Conservation (phyloP, 495 filamentous ascomycete species). For the Aspergillus leporis region DNA sequence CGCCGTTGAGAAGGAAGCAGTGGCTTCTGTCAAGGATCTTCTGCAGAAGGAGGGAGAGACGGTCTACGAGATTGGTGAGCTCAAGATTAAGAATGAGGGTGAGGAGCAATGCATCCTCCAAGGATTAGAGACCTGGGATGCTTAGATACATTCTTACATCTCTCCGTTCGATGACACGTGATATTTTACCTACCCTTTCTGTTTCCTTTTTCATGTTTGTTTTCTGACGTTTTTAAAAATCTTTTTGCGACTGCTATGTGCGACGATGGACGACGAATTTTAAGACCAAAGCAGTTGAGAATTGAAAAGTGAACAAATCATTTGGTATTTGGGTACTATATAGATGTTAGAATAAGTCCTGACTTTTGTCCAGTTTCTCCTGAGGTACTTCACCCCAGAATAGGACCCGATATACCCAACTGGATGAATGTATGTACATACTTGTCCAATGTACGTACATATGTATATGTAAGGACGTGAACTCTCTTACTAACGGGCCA, state of each 20-base stretch:
- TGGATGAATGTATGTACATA: background rate
- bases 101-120: slow-evolving; percentile 67
- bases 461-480: background rate
- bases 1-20: slow-evolving; percentile 63
- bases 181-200: background rate
- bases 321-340: slow-evolving; percentile 18
- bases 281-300: background rate
- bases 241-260: slow-evolving; percentile 4
- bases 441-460: no score
- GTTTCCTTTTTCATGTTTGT: slow-evolving; percentile 1
- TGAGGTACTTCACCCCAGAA: background rate
- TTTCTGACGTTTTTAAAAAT: background rate
- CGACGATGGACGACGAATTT: slow-evolving; percentile 10
- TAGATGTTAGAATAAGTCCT: slow-evolving; percentile 17
- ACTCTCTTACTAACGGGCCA: background rate
- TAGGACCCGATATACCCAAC: background rate
- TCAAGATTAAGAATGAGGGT: slow-evolving; percentile 51
- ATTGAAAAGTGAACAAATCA: slow-evolving; percentile 10
- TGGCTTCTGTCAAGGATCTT: slow-evolving; percentile 47
- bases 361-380: background rate
- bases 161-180: background rate
- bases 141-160: slow-evolving; percentile 20
- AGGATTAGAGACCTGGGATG: slow-evolving; percentile 70
- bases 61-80: slow-evolving; percentile 71
- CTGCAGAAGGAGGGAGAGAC: slow-evolving; percentile 70